phyloP scores from a whole-genome alignment of 78 protist genomes.

The Chrysochromulina parva region DNA sequence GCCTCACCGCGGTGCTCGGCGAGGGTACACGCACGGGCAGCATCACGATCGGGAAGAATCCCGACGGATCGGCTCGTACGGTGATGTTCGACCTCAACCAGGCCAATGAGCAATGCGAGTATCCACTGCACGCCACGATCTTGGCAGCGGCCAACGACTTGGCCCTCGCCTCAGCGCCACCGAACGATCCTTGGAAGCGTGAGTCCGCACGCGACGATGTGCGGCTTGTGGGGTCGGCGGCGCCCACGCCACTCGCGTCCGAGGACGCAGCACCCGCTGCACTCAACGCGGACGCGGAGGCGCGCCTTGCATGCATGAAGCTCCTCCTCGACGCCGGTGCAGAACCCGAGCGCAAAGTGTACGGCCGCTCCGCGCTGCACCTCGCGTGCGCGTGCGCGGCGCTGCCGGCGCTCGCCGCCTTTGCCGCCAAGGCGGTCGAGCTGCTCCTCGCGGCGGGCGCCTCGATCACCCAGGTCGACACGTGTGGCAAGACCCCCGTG shows the following conservation, averaged over 20 bases:
- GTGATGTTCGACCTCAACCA: neutral
- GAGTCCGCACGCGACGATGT: neutral
- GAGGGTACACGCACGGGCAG: neutral
- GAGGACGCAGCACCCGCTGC: neutral
- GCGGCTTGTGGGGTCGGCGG: neutral
- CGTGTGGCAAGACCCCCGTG: neutral
- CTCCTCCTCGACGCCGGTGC: neutral
- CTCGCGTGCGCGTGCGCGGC: neutral
- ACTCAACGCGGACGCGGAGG: neutral
- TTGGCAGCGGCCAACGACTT: neutral
- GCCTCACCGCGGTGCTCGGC: neutral
- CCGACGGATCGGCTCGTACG: too few species aligned
- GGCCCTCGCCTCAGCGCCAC: neutral
- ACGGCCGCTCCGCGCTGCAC: constrained; percentile 15
- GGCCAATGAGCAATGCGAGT: neutral
- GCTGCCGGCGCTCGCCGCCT: neutral
- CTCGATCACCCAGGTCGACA: neutral
- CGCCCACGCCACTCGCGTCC: neutral
- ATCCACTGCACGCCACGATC: neutral
- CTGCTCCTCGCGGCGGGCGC: neutral
- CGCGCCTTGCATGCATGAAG: neutral
- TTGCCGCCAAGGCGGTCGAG: neutral
- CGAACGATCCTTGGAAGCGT: neutral
- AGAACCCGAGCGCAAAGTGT: neutral
- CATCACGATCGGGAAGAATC: neutral